Evolutionary conservation across 805 yeast genomes (phyloP), one percentile per base, ranked within the genome.

Genomic region (Ogataea minuta): DNA sequence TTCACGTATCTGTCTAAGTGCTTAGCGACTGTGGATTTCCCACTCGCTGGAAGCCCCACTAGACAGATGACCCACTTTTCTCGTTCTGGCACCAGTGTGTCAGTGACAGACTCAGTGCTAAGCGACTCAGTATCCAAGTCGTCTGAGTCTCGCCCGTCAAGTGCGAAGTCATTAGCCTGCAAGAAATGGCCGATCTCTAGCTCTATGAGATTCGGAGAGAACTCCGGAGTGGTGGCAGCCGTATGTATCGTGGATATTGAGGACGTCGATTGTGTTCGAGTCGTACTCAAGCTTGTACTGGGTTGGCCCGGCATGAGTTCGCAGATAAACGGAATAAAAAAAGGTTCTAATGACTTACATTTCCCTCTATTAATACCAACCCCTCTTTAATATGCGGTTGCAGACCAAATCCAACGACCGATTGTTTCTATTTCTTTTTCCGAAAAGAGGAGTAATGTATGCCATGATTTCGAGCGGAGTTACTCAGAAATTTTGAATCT

Each of bases 11-110:
- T 43, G 28, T 44, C 48, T 10, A 63, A 47, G 23, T 63, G 62
- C 13, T 38, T 46, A 1, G 60, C 54, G 28, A 62, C 54, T 1
- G 66, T 57, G 3, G 95, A 85, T 62, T 91, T 91, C 3, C 99
- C 99, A 35, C 96, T 73, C 0, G 97, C 98, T 0, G 98, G 98
- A 10, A 84, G 61, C 0, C 99, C 99, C 4, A 93, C 97, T 27
- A 63, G 38, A 27, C 64, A 57, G 6, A 63, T 49, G 7, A 57
- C 52, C 59, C 60, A 59, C 35, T 63, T 63, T 30, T 54, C 53
- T 6, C 44, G 30, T 9, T 41, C 43, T 3, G 28, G 23, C 2
- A 39, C 49, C 23, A 17, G 17, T n/a, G 30, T 31, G 17, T 26
- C 41, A 14, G 44, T 34, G n/a, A 28, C 29, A n/a, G 28, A 24